Base-by-base conservation (phyloP, 148 eudicot genomes). In the Pouteria glomerata region DNA sequence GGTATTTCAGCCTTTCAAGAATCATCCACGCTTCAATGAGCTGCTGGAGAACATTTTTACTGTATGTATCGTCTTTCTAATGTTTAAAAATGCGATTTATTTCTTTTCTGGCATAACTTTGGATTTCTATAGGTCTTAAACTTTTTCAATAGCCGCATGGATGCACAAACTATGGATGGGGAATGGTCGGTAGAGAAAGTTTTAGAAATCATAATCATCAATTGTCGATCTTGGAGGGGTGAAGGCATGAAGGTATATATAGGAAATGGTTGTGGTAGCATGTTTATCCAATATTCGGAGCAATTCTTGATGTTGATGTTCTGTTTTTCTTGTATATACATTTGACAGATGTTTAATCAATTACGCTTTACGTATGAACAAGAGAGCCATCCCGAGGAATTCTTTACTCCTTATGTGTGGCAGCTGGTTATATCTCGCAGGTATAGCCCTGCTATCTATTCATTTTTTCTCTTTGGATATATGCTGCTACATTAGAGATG, bases 141-240 rank as follows among this genome's bases (percentile, higher is more conserved):
- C 70, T 94, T 89, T 81, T 94, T 94, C 75, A 94, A 94, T 74
- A 85, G 83, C 80, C 88, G 97, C 57, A 89, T 94, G 84, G 98
- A 94, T 86, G 91, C 93, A 57, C 93, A 89, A 39, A 81, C 87
- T 53, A 37, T 73, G 68, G 87, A 81, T 70, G 97, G 97, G 8
- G 93, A 89, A 79, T 91, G 96, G 98, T 94, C 98, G 2, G 98
- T 94, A 77, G 98, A 94, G 78, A 94, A 86, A 87, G 98, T 91
- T 66, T 93, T 94, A 66, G 71, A 89, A 75, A 86, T 91, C 59
- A 91, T 94, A 62, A 79, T 80, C 60, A 73, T 75, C 71, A 90
- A 87, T 69, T 94, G 97, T 69, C 85, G 88, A 79, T 85, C 96
- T 75, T 94, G 98, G 98, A 85, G 93, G 47, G 98, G 96, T 41